phyloP scores from a whole-genome alignment of 495 filamentous ascomycete genomes.

The Penicillium lividum region DNA sequence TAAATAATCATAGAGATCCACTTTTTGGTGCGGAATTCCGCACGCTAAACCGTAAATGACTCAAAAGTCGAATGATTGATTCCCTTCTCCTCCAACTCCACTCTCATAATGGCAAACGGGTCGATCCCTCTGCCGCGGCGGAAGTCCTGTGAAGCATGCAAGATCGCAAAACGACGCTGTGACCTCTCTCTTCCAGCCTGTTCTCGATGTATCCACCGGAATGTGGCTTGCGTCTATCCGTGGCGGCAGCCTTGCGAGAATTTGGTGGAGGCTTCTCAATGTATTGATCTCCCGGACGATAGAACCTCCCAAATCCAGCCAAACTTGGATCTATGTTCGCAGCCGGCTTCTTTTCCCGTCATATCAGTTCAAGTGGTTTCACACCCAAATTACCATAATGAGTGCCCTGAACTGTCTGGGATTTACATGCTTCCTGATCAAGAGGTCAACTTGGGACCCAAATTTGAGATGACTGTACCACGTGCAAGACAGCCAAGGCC shows the following conservation, averaged over 20 bases:
- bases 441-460: not conserved
- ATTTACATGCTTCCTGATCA: not conserved
- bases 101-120: constrained; percentile 1
- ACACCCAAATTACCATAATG: not conserved
- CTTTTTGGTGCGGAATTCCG: constrained; percentile 38
- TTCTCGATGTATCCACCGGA: constrained; percentile 45
- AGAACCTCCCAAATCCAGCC: not conserved
- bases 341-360: not conserved
- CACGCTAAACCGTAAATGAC: constrained; percentile 9
- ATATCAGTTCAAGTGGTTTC: not conserved
- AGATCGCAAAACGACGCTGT: constrained; percentile 54
- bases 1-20: not conserved
- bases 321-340: not conserved
- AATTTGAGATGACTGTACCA: constrained; percentile 2
- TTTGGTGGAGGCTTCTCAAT: not conserved
- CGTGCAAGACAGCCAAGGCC: constrained; percentile 10
- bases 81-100: not conserved
- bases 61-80: not conserved
- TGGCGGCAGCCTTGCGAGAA: constrained; percentile 19
- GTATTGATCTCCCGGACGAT: not conserved
- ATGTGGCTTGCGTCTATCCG: constrained; percentile 47
- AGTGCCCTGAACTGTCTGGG: not conserved
- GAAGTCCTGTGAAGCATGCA: constrained; percentile 56
- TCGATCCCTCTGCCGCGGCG: constrained; percentile 42
- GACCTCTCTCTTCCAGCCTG: constrained; percentile 50